Evolutionary conservation across 1,284 basidiomycete species (phyloP).

Genomic region (Leucoagaricus sp.): DNA sequence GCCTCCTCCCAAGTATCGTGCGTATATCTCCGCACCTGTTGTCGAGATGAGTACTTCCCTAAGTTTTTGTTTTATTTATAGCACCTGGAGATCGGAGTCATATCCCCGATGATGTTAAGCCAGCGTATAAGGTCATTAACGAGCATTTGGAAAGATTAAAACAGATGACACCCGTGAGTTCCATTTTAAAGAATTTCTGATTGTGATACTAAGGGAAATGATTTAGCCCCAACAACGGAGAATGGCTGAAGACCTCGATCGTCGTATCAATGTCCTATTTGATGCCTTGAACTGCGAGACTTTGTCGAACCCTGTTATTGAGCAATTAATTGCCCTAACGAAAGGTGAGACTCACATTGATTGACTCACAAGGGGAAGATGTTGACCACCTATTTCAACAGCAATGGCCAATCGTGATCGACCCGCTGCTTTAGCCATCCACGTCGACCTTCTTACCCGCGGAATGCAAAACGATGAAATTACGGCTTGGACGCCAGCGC

Average conservation of each 20-base stretch:
- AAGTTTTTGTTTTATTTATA: slow-evolving; percentile 32
- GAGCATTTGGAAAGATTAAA: slow-evolving; percentile 66
- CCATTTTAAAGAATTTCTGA: not conserved
- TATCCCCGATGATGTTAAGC: slow-evolving; percentile 73
- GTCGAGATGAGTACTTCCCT: not conserved
- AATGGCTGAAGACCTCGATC: slow-evolving; percentile 86
- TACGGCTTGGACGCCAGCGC: slow-evolving; percentile 83
- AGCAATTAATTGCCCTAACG: slow-evolving; percentile 66
- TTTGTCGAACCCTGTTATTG: slow-evolving; percentile 70
- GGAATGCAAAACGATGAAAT: slow-evolving; percentile 81
- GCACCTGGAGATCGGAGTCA: slow-evolving; percentile 90
- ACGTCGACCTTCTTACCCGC: slow-evolving; percentile 77
- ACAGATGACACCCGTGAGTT: slow-evolving; percentile 70
- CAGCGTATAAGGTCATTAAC: slow-evolving; percentile 70
- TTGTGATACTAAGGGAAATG: slow-evolving; percentile 7
- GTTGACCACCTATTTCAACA: slow-evolving; percentile 31
- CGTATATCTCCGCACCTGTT: slow-evolving; percentile 33
- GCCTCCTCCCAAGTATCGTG: slow-evolving; percentile 82
- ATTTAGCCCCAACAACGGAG: slow-evolving; percentile 78
- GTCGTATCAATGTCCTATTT: slow-evolving; percentile 85
- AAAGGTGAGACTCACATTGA: slow-evolving; percentile 56
- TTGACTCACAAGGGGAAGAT: not conserved
- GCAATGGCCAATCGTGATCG: slow-evolving; percentile 77
- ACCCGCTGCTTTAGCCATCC: slow-evolving; percentile 71
- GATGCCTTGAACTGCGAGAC: slow-evolving; percentile 93